Conservation (phyloP, 768 basidiomycete species). For the Leccinum fibrillosum region DNA sequence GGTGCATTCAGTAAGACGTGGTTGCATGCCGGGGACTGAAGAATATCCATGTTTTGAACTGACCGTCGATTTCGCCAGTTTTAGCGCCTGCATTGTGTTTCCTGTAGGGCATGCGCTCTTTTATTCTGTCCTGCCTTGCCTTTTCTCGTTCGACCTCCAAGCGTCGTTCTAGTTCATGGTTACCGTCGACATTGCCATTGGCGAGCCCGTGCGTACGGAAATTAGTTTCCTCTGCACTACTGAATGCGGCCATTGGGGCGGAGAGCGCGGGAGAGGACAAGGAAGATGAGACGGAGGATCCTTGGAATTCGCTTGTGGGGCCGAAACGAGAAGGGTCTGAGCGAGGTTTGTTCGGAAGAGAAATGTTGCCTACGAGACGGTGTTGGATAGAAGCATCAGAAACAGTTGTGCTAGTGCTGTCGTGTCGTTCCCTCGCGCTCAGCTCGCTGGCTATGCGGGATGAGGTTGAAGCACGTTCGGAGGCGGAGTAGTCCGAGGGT, state of each 20-base stretch:
- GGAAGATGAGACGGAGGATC: conserved; percentile 29
- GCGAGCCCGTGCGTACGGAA: conserved; percentile 53
- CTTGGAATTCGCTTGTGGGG: conserved; percentile 11
- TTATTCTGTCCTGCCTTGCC: conserved; percentile 64
- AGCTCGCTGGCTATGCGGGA: conserved; percentile 35
- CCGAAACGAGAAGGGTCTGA: conserved; percentile 16
- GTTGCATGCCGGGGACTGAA: neutral
- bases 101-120: conserved; percentile 62
- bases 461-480: conserved; percentile 47
- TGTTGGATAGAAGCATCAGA: conserved; percentile 41
- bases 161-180: conserved; percentile 56
- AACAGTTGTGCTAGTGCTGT: conserved; percentile 48
- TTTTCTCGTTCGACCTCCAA: conserved; percentile 62
- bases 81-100: conserved; percentile 50
- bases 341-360: conserved; percentile 15
- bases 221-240: conserved; percentile 46
- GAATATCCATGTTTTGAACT: conserved; percentile 25
- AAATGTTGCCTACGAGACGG: conserved; percentile 28
- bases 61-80: conserved; percentile 84
- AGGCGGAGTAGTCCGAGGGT: conserved; percentile 49
- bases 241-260: conserved; percentile 67
- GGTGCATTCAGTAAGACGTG: conserved; percentile 1
- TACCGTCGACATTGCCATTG: conserved; percentile 49
- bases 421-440: conserved; percentile 36
- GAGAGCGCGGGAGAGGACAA: conserved; percentile 46